phyloP scores from a whole-genome alignment of 2,329 filamentous ascomycete genomes.

The Cercospora sesami region DNA sequence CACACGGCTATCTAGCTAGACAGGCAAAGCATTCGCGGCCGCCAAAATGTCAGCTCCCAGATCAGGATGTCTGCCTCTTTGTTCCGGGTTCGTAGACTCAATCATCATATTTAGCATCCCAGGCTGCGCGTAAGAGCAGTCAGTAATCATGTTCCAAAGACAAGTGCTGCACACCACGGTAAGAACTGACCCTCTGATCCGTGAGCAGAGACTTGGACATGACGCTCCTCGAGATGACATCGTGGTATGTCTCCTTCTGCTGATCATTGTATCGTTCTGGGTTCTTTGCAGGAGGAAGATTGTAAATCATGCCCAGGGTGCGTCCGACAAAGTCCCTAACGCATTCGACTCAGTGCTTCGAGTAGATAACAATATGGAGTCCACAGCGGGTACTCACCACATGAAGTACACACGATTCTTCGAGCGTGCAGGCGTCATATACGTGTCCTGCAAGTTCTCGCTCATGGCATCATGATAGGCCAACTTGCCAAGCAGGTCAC shows the following conservation, averaged over 20 bases:
- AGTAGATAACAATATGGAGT: too few species aligned
- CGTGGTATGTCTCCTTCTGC: slow-evolving; percentile 10
- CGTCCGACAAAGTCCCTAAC: slow-evolving; percentile 15
- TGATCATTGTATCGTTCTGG: slow-evolving; percentile 10
- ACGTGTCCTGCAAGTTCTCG: slow-evolving; percentile 39
- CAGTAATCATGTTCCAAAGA: background rate
- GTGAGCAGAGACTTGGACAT: slow-evolving; percentile 17
- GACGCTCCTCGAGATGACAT: slow-evolving; percentile 8
- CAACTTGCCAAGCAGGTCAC: slow-evolving; percentile 33
- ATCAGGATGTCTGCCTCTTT: slow-evolving; percentile 19
- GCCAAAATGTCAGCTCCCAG: slow-evolving; percentile 28
- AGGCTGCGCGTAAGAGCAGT: slow-evolving; percentile 20
- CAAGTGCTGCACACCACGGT: background rate
- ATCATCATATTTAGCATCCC: slow-evolving; percentile 32
- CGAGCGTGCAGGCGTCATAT: slow-evolving; percentile 37
- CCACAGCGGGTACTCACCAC: slow-evolving; percentile 24
- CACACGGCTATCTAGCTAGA: background rate
- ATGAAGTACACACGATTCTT: slow-evolving; percentile 43
- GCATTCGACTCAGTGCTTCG: background rate
- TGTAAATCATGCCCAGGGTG: slow-evolving; percentile 18
- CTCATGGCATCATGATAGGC: slow-evolving; percentile 39
- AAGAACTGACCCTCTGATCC: slow-evolving; percentile 15
- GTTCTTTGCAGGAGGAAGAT: slow-evolving; percentile 11
- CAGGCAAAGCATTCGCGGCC: slow-evolving; percentile 12
- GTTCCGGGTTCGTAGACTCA: slow-evolving; percentile 29